Conservation (phyloP, 176 grass and related monocot genomes). For the Typha latifolia region DNA sequence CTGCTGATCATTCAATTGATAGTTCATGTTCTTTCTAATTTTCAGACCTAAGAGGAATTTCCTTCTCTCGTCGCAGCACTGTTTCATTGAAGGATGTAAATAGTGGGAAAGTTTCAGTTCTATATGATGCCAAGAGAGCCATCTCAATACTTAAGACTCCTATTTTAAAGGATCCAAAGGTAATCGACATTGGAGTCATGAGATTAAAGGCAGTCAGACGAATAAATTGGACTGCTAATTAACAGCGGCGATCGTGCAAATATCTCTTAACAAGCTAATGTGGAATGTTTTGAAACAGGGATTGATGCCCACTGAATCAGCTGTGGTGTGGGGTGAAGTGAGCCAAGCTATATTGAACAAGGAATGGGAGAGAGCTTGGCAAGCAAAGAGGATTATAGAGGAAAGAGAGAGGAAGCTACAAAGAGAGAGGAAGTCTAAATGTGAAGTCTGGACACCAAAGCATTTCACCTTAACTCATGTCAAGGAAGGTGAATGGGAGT, state of each 20-base stretch:
- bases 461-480: constrained; percentile 62
- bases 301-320: constrained; percentile 44
- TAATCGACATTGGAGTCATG: not conserved
- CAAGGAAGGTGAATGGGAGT: constrained; percentile 67
- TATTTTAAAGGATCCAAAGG: constrained; percentile 37
- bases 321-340: constrained; percentile 59
- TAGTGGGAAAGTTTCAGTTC: constrained; percentile 36
- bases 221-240: not conserved
- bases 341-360: constrained; percentile 52
- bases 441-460: constrained; percentile 65
- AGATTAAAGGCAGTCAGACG: no score
- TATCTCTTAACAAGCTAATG: no score
- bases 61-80: constrained; percentile 13
- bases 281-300: constrained; percentile 22
- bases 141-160: constrained; percentile 55
- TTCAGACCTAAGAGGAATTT: not conserved
- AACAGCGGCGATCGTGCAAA: not conserved
- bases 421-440: constrained; percentile 43
- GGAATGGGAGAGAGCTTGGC: constrained; percentile 62
- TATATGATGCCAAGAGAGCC: constrained; percentile 50
- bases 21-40: not conserved
- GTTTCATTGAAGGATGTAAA: constrained; percentile 44
- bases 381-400: constrained; percentile 62
- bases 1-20: not conserved
- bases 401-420: constrained; percentile 53